phyloP scores from a whole-genome alignment of 768 basidiomycete genomes.

The Atractiella rhizophila region DNA sequence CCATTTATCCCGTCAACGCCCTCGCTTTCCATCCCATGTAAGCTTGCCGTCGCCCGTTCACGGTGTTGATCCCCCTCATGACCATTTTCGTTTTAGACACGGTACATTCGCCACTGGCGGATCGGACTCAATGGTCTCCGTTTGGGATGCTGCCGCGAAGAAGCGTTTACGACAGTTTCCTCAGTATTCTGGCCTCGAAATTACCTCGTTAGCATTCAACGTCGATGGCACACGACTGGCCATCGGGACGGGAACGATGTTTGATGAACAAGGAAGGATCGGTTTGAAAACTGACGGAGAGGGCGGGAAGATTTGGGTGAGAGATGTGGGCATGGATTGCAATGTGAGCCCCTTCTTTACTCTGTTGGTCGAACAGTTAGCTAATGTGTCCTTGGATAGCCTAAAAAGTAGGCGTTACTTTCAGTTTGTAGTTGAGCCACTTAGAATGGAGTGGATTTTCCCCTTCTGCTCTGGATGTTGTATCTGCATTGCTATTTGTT shows the following conservation, averaged over 20 bases:
- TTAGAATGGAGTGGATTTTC: no score
- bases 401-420: no score
- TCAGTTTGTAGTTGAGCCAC: no score
- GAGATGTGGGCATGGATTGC: slow-evolving; percentile 1
- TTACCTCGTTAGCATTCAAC: slow-evolving; percentile 2
- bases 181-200: slow-evolving; percentile 5
- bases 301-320: slow-evolving; percentile 1
- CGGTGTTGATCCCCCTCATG: neutral
- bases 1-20: slow-evolving; percentile 88
- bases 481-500: no score
- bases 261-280: slow-evolving; percentile 9
- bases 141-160: slow-evolving; percentile 89
- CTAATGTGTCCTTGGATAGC: no score
- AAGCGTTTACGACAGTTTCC: slow-evolving; percentile 69
- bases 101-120: slow-evolving; percentile 92
- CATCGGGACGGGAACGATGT: slow-evolving; percentile 5
- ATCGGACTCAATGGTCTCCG: slow-evolving; percentile 73
- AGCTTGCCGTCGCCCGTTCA: slow-evolving; percentile 15
- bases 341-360: neutral
- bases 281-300: neutral
- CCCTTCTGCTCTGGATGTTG: no score
- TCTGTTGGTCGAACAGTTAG: no score
- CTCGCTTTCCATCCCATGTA: slow-evolving; percentile 78
- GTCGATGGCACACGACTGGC: slow-evolving; percentile 7
- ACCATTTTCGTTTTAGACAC: slow-evolving; percentile 28